Percentiles rank a stretch among this genome's conserved stretches.
These are phyloP conservation scores for Eudorina sp. DNA, from an alignment of 139 green algal species.

Conservation along the genomic window DNA sequence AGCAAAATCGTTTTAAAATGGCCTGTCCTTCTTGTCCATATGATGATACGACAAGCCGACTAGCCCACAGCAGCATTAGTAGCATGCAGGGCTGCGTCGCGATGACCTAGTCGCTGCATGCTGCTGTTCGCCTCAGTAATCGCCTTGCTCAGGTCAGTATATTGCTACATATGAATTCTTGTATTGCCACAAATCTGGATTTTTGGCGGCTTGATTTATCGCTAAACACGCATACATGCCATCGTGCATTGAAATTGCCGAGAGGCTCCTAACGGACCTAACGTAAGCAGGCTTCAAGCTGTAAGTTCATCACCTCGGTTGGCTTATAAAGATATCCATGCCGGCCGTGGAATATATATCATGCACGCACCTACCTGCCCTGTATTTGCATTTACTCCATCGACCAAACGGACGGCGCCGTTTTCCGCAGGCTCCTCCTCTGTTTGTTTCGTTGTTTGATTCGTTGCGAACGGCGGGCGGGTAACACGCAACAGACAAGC, in stretches of 20 bases:
- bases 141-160: too few species aligned
- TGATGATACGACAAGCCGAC: background rate
- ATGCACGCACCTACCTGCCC: background rate
- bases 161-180: too few species aligned
- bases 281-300: too few species aligned
- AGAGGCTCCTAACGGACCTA: background rate
- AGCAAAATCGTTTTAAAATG: background rate
- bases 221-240: background rate
- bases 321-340: too few species aligned
- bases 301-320: too few species aligned
- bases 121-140: too few species aligned
- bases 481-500: background rate
- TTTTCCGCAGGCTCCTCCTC: background rate
- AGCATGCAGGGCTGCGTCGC: too few species aligned
- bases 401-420: background rate
- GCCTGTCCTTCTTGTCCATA: background rate
- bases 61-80: too few species aligned
- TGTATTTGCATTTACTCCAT: background rate
- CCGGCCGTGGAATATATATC: too few species aligned
- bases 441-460: background rate
- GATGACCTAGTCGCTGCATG: too few species aligned
- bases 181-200: too few species aligned
- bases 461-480: background rate
- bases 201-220: too few species aligned
- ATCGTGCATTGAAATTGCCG: background rate